Percentiles rank a stretch among this genome's conserved stretches.
Evolutionary conservation across 1,284 basidiomycete genomes (phyloP).

Genomic region (Rhodotorula sp.): DNA sequence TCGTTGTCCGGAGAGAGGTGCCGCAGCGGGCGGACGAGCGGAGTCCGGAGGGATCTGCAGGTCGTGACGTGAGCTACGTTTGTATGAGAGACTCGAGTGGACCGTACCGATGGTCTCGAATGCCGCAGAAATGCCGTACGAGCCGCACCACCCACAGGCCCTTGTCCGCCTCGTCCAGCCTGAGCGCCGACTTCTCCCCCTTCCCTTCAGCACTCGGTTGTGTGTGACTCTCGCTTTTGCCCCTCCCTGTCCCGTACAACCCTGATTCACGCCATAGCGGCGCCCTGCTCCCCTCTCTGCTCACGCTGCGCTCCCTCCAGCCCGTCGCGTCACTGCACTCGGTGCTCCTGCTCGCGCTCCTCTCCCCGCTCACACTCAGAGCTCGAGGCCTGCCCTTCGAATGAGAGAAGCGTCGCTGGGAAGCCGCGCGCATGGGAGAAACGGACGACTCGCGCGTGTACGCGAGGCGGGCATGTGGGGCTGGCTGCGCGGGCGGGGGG

Average conservation of each 20-base stretch:
- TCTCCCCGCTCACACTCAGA: not conserved
- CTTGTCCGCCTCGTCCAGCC: not conserved
- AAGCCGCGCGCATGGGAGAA: not conserved
- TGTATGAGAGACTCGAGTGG: no score
- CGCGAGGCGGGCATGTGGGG: not conserved
- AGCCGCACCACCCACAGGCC: not conserved
- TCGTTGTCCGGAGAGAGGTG: conserved; percentile 15
- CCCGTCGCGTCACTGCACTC: not conserved
- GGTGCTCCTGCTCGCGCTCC: not conserved
- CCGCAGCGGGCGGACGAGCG: conserved; percentile 11
- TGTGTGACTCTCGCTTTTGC: not conserved
- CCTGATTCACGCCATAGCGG: conserved; percentile 3
- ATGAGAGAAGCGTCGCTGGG: conserved; percentile 2
- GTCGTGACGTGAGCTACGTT: not conserved
- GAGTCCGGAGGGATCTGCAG: not conserved
- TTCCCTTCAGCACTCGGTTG: no score
- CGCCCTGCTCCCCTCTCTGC: conserved; percentile 8
- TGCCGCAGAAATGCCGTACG: conserved; percentile 16
- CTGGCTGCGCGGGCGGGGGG: not conserved
- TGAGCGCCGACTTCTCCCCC: not conserved
- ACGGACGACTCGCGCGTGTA: conserved; percentile 10
- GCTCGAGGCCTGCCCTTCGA: conserved; percentile 3
- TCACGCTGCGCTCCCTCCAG: not conserved
- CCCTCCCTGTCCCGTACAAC: not conserved
- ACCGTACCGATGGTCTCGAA: conserved; percentile 9